Evolutionary conservation across 2,329 filamentous ascomycete species (phyloP).

Genomic region (Xylariaceae sp.): DNA sequence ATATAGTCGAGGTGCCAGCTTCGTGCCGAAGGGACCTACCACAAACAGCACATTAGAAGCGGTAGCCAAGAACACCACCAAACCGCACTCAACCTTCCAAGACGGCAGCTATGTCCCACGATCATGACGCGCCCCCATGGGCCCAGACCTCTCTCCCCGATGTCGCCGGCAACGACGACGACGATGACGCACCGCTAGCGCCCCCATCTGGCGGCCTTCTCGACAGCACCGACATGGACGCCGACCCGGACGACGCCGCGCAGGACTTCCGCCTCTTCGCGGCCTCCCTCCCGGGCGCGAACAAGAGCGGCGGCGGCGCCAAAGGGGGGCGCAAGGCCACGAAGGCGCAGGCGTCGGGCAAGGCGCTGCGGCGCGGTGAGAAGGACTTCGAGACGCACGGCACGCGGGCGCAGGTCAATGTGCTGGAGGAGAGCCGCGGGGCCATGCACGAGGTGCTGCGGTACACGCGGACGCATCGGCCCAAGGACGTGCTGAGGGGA

Average conservation of each 20-base stretch:
- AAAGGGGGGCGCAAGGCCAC: conserved; percentile 40
- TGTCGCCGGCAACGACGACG: too few relatives aligned
- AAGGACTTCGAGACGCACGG: conserved; percentile 97
- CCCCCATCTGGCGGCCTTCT: conserved; percentile 7
- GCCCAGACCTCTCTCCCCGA: too few relatives aligned
- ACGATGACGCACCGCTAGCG: too few relatives aligned
- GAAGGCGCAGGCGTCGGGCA: conserved; percentile 35
- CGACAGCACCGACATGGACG: conserved; percentile 15
- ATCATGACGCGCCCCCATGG: too few relatives aligned
- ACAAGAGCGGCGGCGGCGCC: conserved; percentile 31
- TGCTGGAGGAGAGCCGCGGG: conserved; percentile 73
- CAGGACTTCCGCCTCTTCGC: conserved; percentile 80
- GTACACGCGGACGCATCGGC: conserved; percentile 70
- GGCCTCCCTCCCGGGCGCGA: conserved; percentile 40
- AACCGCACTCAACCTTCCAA: too few relatives aligned
- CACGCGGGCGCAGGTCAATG: conserved; percentile 72
- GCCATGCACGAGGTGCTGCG: conserved; percentile 87
- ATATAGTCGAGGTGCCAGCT: too few relatives aligned
- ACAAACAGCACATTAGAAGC: too few relatives aligned
- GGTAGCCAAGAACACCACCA: too few relatives aligned
- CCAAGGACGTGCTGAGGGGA: conserved; percentile 61
- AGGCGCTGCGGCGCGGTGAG: conserved; percentile 82
- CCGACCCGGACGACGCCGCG: conserved; percentile 29
- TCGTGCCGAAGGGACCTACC: too few relatives aligned
- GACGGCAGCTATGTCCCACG: too few relatives aligned